A percentile compares a stretch with the other conserved stretches of the same genome.
phyloP scores from a whole-genome alignment of 2,329 filamentous ascomycete species.

The Colletotrichum tofieldiae region DNA sequence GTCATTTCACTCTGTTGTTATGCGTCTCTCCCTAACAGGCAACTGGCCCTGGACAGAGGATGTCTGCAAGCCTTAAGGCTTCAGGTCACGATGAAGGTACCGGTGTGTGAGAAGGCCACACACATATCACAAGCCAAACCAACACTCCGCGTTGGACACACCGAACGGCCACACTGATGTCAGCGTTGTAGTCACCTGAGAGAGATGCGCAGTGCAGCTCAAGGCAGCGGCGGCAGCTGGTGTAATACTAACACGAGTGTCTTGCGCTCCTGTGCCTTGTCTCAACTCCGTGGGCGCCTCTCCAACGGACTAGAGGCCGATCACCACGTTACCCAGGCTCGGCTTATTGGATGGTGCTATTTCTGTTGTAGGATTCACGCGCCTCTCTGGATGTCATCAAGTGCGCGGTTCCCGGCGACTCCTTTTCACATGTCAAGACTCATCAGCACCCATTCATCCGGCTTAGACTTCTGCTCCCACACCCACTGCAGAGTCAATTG shows the following conservation, averaged over 20 bases:
- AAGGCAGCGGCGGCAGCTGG: slow-evolving; percentile 2
- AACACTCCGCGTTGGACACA: not conserved
- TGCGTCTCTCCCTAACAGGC: slow-evolving; percentile 23
- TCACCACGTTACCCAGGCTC: slow-evolving; percentile 18
- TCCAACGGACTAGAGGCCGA: slow-evolving; percentile 7
- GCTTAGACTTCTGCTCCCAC: slow-evolving; percentile 19
- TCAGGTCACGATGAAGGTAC: slow-evolving; percentile 14
- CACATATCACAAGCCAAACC: slow-evolving; percentile 12
- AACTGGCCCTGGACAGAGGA: not conserved
- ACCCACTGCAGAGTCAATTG: slow-evolving; percentile 34
- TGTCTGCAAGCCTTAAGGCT: slow-evolving; percentile 10
- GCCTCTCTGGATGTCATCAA: not conserved
- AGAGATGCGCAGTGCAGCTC: slow-evolving; percentile 4
- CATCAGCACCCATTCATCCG: not conserved
- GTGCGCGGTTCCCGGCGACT: not conserved
- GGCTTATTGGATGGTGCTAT: slow-evolving; percentile 27
- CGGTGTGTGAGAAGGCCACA: not conserved
- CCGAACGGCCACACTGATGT: not conserved
- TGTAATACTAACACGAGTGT: slow-evolving; percentile 11
- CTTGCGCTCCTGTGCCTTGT: not conserved
- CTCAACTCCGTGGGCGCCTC: not conserved
- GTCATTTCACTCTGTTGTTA: not conserved
- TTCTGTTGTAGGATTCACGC: slow-evolving; percentile 34
- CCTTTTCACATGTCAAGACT: slow-evolving; percentile 40
- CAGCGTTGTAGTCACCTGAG: slow-evolving; percentile 14